phyloP scores from a whole-genome alignment of 192 early-diverging fungal genomes.

The Gaertneriomyces semiglobifer region DNA sequence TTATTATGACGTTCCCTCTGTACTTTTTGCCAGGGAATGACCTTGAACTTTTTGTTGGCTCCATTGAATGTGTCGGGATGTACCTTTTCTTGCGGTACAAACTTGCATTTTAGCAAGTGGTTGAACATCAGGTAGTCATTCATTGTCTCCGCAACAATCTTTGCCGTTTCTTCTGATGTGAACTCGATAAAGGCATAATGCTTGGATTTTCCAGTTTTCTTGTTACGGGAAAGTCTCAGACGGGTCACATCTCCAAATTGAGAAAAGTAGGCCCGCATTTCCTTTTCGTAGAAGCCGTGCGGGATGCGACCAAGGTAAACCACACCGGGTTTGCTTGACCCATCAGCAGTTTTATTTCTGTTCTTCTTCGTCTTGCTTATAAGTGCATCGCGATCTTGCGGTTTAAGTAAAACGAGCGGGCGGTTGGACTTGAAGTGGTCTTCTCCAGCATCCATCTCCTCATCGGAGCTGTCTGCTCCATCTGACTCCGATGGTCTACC shows the following conservation, averaged over 20 bases:
- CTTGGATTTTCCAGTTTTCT: conserved; percentile 85
- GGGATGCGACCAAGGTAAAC: conserved; percentile 90
- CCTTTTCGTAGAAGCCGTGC: conserved; percentile 91
- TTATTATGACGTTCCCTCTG: conserved; percentile 63
- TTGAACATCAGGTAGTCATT: conserved; percentile 87
- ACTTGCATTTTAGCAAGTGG: conserved; percentile 72
- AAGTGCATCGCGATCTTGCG: conserved; percentile 8
- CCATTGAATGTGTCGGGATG: conserved; percentile 73
- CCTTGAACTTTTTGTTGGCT: conserved; percentile 66
- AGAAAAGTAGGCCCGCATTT: conserved; percentile 86
- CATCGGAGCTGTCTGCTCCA: conserved; percentile 19
- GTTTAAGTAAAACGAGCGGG: conserved; percentile 19
- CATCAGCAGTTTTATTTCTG: conserved; percentile 4
- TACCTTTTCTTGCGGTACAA: conserved; percentile 68
- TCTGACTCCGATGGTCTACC: no score
- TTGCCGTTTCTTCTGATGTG: conserved; percentile 68
- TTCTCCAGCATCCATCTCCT: conserved; percentile 8
- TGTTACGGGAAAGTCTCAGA: conserved; percentile 81
- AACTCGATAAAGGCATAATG: conserved; percentile 97
- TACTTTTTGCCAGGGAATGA: conserved; percentile 58
- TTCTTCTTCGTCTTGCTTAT: conserved; percentile 16
- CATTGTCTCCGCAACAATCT: conserved; percentile 95
- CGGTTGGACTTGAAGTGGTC: conserved; percentile 18
- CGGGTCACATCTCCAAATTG: conserved; percentile 86
- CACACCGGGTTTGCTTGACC: conserved; percentile 53